Conservation (phyloP, 129 eudicot genomes). For the Lactuca sativa region DNA sequence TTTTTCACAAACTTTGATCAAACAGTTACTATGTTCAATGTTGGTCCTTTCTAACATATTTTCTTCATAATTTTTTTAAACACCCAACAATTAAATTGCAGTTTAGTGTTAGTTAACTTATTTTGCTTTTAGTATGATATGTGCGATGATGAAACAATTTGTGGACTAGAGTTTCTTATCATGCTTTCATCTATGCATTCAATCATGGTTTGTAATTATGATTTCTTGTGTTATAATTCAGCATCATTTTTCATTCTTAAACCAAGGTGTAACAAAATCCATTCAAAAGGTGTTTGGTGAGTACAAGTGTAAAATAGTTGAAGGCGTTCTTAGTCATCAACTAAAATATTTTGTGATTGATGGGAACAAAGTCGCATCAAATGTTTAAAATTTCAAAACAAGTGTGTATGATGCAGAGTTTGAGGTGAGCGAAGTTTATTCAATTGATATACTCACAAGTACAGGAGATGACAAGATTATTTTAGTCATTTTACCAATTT, state of each 20-base stretch:
- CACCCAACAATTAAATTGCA: too few species aligned
- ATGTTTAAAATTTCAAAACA: conserved; percentile 66
- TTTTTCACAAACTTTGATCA: too few species aligned
- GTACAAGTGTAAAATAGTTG: conserved; percentile 85
- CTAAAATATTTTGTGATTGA: conserved; percentile 88
- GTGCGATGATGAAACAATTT: too few species aligned
- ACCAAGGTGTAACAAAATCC: conserved; percentile 83
- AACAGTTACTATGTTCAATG: too few species aligned
- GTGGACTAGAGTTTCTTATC: too few species aligned
- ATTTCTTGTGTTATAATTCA: too few species aligned
- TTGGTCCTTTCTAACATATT: too few species aligned
- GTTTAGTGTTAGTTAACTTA: too few species aligned
- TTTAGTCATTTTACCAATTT: not conserved
- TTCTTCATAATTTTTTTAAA: too few species aligned
- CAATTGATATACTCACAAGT: conserved; percentile 82
- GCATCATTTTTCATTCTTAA: conserved; percentile 34
- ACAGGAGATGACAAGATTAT: conserved; percentile 92
- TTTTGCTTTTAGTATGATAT: too few species aligned
- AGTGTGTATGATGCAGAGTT: conserved; percentile 95
- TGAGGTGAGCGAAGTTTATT: conserved; percentile 90
- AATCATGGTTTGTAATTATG: too few species aligned
- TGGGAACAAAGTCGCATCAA: conserved; percentile 88
- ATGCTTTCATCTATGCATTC: too few species aligned
- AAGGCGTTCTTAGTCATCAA: conserved; percentile 95
- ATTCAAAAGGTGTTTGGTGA: conserved; percentile 93